Evolutionary conservation across 2,329 filamentous ascomycete species (phyloP).

Genomic region (Volutella citrinella): DNA sequence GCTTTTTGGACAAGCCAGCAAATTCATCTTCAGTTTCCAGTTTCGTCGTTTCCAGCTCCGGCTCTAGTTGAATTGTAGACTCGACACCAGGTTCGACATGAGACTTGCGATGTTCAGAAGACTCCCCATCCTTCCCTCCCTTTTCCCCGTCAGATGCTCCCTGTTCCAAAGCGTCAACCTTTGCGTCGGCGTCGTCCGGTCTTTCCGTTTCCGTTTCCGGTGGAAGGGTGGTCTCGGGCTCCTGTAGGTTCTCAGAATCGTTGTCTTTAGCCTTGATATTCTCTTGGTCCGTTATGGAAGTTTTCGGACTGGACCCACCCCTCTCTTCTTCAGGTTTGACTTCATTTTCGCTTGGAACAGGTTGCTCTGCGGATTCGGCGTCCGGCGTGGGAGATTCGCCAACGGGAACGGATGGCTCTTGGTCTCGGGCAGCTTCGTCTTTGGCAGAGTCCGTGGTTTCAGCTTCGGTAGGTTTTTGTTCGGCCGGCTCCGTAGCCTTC

Average conservation of each 20-base stretch:
- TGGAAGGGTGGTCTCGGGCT: constrained; percentile 22
- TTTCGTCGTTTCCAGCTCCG: constrained; percentile 15
- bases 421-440: constrained; percentile 9
- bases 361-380: constrained; percentile 17
- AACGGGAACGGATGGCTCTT: constrained; percentile 6
- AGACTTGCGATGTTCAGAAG: constrained; percentile 12
- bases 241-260: constrained; percentile 27
- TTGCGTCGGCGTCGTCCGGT: constrained; percentile 21
- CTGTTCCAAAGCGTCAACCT: constrained; percentile 19
- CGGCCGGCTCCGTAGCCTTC: constrained; percentile 7
- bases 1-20: constrained; percentile 25
- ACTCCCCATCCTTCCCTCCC: constrained; percentile 15
- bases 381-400: constrained; percentile 12
- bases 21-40: constrained; percentile 19
- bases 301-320: constrained; percentile 27
- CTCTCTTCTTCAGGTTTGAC: constrained; percentile 27
- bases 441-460: constrained; percentile 14
- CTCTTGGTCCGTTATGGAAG: constrained; percentile 31
- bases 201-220: constrained; percentile 24
- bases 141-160: constrained; percentile 15
- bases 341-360: constrained; percentile 20
- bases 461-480: constrained; percentile 13
- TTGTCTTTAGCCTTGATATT: constrained; percentile 32
- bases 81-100: constrained; percentile 16
- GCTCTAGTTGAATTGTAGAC: constrained; percentile 15